phyloP scores from a whole-genome alignment of 768 basidiomycete genomes.

The Mycena chlorophos region DNA sequence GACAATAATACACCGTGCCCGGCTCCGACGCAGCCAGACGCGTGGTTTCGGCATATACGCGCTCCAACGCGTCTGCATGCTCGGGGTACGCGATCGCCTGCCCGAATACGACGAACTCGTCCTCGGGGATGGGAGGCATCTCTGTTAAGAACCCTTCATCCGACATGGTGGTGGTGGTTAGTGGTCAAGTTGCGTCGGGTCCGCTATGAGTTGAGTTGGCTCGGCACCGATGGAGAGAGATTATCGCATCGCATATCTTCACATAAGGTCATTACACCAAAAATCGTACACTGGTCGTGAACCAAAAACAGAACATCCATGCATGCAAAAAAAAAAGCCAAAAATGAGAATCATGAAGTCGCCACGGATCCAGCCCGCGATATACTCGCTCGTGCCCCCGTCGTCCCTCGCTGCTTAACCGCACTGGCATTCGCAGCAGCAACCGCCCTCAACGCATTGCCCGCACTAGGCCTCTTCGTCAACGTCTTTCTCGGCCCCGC shows the following conservation, averaged over 20 bases:
- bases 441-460: slow-evolving; percentile 19
- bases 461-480: slow-evolving; percentile 20
- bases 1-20: neutral
- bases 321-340: neutral
- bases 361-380: neutral
- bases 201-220: too few relatives aligned
- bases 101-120: neutral
- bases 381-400: neutral
- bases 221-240: neutral
- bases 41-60: neutral
- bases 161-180: neutral
- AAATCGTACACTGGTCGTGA: neutral
- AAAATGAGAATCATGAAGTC: neutral
- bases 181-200: neutral
- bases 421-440: slow-evolving; percentile 23
- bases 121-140: neutral
- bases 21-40: neutral
- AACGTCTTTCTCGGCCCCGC: slow-evolving; percentile 7
- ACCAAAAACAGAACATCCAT: neutral
- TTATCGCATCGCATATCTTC: too few relatives aligned
- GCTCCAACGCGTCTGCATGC: neutral
- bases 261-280: too few relatives aligned
- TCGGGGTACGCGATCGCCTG: neutral
- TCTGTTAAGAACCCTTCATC: neutral
- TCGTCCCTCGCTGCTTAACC: slow-evolving; percentile 10